Evolutionary conservation across 108 stramenopile genomes (phyloP).

Genomic region (Mediolabrus comicus): DNA sequence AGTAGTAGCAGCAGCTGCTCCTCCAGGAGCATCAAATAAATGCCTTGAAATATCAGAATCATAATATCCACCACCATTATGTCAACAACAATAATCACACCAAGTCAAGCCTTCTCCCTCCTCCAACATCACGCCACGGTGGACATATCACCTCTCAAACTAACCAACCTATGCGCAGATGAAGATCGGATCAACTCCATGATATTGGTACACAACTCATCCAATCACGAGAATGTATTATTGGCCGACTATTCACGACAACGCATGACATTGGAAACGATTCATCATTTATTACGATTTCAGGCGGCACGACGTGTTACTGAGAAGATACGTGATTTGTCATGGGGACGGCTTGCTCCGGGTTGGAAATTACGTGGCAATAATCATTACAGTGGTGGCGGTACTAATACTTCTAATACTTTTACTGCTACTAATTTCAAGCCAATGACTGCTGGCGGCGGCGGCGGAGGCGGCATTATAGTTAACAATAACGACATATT

Average conservation of each 20-base stretch:
- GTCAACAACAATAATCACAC: slow-evolving; percentile 19
- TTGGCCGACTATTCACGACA: slow-evolving; percentile 71
- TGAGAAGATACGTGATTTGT: slow-evolving; percentile 61
- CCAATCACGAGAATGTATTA: background rate
- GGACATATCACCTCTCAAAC: slow-evolving; percentile 54
- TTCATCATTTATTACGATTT: slow-evolving; percentile 70
- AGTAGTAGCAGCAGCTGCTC: too few species aligned
- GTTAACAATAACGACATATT: background rate
- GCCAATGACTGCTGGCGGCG: background rate
- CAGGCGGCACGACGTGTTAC: slow-evolving; percentile 40
- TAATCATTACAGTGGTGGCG: background rate
- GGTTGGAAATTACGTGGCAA: slow-evolving; percentile 8
- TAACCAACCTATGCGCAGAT: slow-evolving; percentile 68
- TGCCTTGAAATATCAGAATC: too few species aligned
- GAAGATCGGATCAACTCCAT: slow-evolving; percentile 65
- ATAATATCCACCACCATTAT: background rate
- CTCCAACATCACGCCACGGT: slow-evolving; percentile 64
- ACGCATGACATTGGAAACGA: slow-evolving; percentile 77
- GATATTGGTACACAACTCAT: slow-evolving; percentile 57
- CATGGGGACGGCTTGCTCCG: slow-evolving; percentile 76
- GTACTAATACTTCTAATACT: background rate
- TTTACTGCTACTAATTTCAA: background rate
- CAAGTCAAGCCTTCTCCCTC: slow-evolving; percentile 68
- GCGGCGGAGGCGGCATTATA: background rate
- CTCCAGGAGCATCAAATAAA: too few species aligned